Percentiles rank a stretch among this genome's conserved stretches.
Evolutionary conservation across 805 yeast genomes (phyloP).

Genomic region (Candida nonsorbophila): DNA sequence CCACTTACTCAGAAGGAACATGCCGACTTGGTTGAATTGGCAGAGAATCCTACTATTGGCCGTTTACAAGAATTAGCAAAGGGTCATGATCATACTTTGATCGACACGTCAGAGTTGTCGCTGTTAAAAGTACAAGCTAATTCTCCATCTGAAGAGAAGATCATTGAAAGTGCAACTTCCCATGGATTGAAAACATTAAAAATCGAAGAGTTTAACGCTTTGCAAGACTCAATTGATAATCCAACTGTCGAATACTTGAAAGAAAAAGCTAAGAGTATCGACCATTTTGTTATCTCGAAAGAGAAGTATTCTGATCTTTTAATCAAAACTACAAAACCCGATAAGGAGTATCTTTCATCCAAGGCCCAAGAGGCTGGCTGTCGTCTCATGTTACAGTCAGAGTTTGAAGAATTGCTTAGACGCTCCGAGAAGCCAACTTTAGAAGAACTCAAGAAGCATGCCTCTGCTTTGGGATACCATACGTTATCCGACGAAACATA

Average conservation of each 20-base stretch:
- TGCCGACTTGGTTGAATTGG: constrained; percentile 10
- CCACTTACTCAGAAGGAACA: constrained; percentile 18
- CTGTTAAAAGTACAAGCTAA: constrained; percentile 5
- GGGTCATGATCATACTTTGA: too few species aligned
- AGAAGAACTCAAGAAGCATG: constrained; percentile 6
- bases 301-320: constrained; percentile 11
- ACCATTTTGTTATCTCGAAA: constrained; percentile 11
- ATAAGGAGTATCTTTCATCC: too few species aligned
- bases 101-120: too few species aligned
- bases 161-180: constrained; percentile 1
- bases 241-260: constrained; percentile 18
- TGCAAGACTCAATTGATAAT: constrained; percentile 16
- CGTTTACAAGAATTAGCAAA: too few species aligned
- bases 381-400: neutral
- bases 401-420: neutral
- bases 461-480: too few species aligned
- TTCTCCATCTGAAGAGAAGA: constrained; percentile 12
- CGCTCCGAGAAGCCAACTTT: constrained; percentile 4
- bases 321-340: constrained; percentile 14
- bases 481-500: constrained; percentile 2
- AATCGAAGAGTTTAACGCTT: constrained; percentile 14
- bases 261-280: constrained; percentile 12
- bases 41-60: constrained; percentile 4
- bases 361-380: constrained; percentile 1
- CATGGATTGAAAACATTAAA: constrained; percentile 4